Base-by-base conservation (phyloP, 2,329 filamentous ascomycete genomes). In the Westerdykella sp. region DNA sequence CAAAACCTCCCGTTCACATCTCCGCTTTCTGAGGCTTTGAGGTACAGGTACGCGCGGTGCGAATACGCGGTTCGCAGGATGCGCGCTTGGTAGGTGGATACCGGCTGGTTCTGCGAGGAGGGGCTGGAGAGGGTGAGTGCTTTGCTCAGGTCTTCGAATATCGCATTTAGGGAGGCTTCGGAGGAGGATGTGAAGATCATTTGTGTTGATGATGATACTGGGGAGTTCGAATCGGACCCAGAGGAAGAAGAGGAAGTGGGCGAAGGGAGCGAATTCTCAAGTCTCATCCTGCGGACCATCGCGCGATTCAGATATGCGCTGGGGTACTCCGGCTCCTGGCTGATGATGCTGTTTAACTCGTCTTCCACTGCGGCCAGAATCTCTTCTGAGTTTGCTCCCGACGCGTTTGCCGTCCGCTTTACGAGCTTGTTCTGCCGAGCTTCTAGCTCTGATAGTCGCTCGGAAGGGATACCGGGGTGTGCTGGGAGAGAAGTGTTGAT, bases 291-390 rank as follows among this genome's bases (percentile, higher is more conserved):
- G 23, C 77, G 55, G 7, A 83, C 74, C 62, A 90, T 86, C 2
- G 83, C 85, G 39, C 85, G 76, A 65, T 91, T 90, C 61, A 88
- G 85, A 45, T 80, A 77, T 5, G 81, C 83, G 49, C 83, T 86
- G 16, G 85, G 84, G 63, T 90, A 90, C 25, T 69, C 65, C 3
- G 85, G 83, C 41, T 79, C 62, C 18, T 76, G 65, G 2, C 69
- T 56, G 34, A 88, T 77, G 25, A 88, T 70, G 2, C 65, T 59
- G 23, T 74, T 72, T 5, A 90, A 69, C 5, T 69, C 64, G 9
- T 22, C 18, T 3, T 61, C 50, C 14, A 54, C 58, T 11, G 45
- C 37, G 5, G 55, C 44, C 30, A 64, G 53, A 4, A 28, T 28
- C 2, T 28, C 9, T 10, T 36, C 40, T 4, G 37, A 1, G 2